Percentiles rank a stretch among this genome's conserved stretches.
Evolutionary conservation across 1,139 yeast species (phyloP).

Genomic region (Sugiyamaella japonica): DNA sequence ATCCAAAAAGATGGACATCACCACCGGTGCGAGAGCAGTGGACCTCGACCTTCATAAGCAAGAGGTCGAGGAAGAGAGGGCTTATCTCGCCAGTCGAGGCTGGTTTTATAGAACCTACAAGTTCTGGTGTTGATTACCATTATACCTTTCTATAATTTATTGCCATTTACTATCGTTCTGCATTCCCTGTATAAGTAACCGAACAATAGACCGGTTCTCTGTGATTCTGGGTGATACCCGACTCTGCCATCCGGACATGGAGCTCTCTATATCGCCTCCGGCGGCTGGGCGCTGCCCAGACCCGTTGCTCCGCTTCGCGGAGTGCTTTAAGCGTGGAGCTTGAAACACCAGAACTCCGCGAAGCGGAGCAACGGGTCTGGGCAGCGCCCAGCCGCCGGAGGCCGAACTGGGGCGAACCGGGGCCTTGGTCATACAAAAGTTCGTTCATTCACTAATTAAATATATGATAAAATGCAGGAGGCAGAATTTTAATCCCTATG

Average conservation of each 20-base stretch:
- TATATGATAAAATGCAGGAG: slow-evolving; percentile 5
- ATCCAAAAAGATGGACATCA: slow-evolving; percentile 53
- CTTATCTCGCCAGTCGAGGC: slow-evolving; percentile 39
- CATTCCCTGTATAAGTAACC: too few species aligned
- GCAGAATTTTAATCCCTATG: not conserved
- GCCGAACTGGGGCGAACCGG: not conserved
- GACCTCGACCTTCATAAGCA: slow-evolving; percentile 54
- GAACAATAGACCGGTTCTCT: too few species aligned
- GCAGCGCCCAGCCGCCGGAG: slow-evolving; percentile 1
- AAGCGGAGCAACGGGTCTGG: slow-evolving; percentile 2
- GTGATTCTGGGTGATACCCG: too few species aligned
- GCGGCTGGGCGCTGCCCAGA: not conserved
- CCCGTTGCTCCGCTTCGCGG: not conserved
- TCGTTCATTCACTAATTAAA: not conserved
- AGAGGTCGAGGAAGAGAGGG: slow-evolving; percentile 52
- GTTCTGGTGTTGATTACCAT: slow-evolving; percentile 49
- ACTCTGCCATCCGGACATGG: too few species aligned
- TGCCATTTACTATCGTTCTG: too few species aligned
- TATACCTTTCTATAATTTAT: too few species aligned
- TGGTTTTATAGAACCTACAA: slow-evolving; percentile 43
- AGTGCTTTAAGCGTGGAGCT: not conserved
- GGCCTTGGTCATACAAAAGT: not conserved
- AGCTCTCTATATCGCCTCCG: not conserved
- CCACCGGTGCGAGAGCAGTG: slow-evolving; percentile 53
- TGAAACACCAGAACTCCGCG: not conserved